Percentiles rank a stretch among this genome's conserved stretches.
phyloP scores from a whole-genome alignment of 1,139 yeast genomes.

The Geotrichum armillariae region DNA sequence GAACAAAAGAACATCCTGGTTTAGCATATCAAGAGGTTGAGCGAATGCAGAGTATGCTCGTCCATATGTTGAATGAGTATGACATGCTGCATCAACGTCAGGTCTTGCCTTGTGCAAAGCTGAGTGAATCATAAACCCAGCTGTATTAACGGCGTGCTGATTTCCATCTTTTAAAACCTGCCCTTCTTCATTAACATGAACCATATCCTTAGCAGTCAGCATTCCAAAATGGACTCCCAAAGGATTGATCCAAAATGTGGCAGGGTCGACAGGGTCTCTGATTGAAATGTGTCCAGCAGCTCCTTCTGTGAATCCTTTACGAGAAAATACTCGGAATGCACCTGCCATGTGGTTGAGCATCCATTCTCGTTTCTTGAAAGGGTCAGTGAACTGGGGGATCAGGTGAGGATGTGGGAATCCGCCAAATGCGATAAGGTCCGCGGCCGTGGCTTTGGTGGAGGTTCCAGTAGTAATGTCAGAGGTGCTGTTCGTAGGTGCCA shows the following conservation, averaged over 20 bases:
- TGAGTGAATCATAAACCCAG: conserved; percentile 79
- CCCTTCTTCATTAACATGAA: conserved; percentile 72
- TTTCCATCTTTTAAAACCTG: conserved; percentile 64
- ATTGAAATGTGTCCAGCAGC: conserved; percentile 80
- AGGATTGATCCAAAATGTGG: conserved; percentile 80
- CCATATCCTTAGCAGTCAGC: conserved; percentile 71
- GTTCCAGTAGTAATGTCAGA: background rate
- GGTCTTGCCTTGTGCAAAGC: conserved; percentile 77
- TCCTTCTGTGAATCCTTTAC: conserved; percentile 75
- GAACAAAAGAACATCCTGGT: conserved; percentile 73
- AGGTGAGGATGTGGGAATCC: conserved; percentile 29
- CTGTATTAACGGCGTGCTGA: conserved; percentile 64
- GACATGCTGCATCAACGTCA: conserved; percentile 80
- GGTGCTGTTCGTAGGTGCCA: conserved; percentile 2
- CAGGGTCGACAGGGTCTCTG: conserved; percentile 70
- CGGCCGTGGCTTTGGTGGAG: conserved; percentile 7
- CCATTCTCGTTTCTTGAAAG: conserved; percentile 58
- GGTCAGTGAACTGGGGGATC: conserved; percentile 54
- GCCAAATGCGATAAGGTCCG: conserved; percentile 21
- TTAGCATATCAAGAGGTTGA: conserved; percentile 70
- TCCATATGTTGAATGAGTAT: conserved; percentile 73
- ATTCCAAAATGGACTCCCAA: conserved; percentile 70
- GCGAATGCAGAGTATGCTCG: conserved; percentile 77
- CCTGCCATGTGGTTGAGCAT: conserved; percentile 76
- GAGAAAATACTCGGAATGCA: conserved; percentile 74